Conservation (phyloP, 2,329 filamentous ascomycete genomes). For the Penicillium hordei region DNA sequence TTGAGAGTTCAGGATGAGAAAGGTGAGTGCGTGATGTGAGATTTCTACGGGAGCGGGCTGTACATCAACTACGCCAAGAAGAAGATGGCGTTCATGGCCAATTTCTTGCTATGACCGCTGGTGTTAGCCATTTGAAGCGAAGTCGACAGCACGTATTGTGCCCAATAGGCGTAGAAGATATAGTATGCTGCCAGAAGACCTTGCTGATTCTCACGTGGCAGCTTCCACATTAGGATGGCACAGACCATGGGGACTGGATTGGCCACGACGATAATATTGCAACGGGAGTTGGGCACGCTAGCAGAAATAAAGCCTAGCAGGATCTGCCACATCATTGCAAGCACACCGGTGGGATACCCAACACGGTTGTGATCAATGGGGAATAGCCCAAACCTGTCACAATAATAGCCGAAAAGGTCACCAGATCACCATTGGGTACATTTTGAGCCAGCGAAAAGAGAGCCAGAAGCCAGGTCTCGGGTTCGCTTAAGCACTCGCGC, state of each 20-base stretch:
- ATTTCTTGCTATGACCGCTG: conserved; percentile 31
- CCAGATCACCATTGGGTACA: conserved; percentile 32
- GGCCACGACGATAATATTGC: conserved; percentile 27
- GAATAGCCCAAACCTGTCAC: conserved; percentile 29
- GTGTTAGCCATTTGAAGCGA: conserved; percentile 32
- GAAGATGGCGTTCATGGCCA: conserved; percentile 29
- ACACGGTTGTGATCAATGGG: conserved; percentile 22
- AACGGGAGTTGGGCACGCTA: conserved; percentile 20
- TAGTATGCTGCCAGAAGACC: conserved; percentile 42
- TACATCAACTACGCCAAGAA: conserved; percentile 30
- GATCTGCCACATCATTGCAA: conserved; percentile 28
- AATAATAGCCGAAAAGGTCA: conserved; percentile 32
- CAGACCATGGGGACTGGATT: conserved; percentile 30
- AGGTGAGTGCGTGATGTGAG: too few relatives aligned
- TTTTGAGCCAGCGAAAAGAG: conserved; percentile 23
- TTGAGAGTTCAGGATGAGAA: too few relatives aligned
- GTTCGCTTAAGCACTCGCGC: conserved; percentile 38
- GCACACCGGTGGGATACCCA: conserved; percentile 31
- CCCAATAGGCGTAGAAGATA: conserved; percentile 38
- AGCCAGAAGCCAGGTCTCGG: conserved; percentile 31
- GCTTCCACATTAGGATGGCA: conserved; percentile 34
- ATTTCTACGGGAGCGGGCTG: too few relatives aligned
- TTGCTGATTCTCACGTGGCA: conserved; percentile 38
- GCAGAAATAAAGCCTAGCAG: conserved; percentile 19
- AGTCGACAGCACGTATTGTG: conserved; percentile 34